Percentiles rank a stretch among this genome's conserved stretches.
Conservation (phyloP, 2,329 filamentous ascomycete species). For the Fusarium sp. region DNA sequence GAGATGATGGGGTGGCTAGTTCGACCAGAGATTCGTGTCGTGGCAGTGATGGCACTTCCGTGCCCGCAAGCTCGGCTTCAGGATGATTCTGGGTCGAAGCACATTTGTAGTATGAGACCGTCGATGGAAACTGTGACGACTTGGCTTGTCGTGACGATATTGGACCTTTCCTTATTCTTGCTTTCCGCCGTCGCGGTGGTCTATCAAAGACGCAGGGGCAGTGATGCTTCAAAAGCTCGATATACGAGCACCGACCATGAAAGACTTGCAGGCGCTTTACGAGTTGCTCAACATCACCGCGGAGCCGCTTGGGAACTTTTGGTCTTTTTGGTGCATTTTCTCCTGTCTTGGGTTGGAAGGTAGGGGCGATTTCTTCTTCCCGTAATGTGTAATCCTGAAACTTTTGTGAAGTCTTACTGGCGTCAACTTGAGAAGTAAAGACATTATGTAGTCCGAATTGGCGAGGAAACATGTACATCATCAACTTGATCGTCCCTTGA, state of each 20-base stretch:
- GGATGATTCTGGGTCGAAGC: constrained; percentile 12
- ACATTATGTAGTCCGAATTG: constrained; percentile 93
- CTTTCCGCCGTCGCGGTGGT: constrained; percentile 9
- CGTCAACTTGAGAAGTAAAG: constrained; percentile 80
- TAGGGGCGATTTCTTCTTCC: constrained; percentile 79
- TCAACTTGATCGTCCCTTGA: constrained; percentile 74
- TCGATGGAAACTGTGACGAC: constrained; percentile 1
- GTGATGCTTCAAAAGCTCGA: constrained; percentile 82
- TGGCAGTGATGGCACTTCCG: constrained; percentile 20
- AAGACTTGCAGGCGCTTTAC: constrained; percentile 76
- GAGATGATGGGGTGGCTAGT: constrained; percentile 74
- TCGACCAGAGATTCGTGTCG: constrained; percentile 67
- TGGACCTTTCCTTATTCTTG: constrained; percentile 12
- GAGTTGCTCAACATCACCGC: constrained; percentile 71
- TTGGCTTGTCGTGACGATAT: constrained; percentile 13
- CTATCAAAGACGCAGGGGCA: constrained; percentile 69
- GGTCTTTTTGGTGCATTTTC: constrained; percentile 28
- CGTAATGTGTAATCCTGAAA: constrained; percentile 89
- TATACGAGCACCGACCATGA: constrained; percentile 83
- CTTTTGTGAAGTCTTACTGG: constrained; percentile 74
- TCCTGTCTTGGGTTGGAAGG: constrained; percentile 35
- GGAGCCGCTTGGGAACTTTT: constrained; percentile 74
- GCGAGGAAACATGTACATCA: constrained; percentile 94
- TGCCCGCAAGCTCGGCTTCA: constrained; percentile 13
- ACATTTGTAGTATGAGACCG: constrained; percentile 31